phyloP scores from a whole-genome alignment of 768 basidiomycete genomes.

The Crassisporium funariophilum region DNA sequence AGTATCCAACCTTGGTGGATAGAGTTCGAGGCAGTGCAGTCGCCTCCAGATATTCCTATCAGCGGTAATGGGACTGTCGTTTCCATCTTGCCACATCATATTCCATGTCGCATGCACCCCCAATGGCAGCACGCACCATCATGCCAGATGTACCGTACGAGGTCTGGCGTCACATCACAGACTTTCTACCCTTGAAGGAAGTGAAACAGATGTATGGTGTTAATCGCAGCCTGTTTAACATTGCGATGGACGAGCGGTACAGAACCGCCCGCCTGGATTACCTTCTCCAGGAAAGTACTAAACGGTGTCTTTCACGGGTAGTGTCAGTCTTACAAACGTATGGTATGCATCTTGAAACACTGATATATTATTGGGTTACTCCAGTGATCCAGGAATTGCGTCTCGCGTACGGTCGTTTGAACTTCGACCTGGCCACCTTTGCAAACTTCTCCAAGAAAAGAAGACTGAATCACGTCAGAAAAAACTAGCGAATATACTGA shows the following conservation, averaged over 20 bases:
- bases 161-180: conserved; percentile 5
- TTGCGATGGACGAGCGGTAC: conserved; percentile 12
- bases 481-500: not conserved
- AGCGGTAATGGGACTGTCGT: too few species aligned
- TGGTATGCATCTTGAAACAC: too few species aligned
- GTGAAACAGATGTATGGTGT: conserved; percentile 5
- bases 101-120: too few species aligned
- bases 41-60: too few species aligned
- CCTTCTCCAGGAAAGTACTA: not conserved
- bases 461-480: not conserved
- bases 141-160: conserved; percentile 12
- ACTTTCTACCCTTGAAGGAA: conserved; percentile 7
- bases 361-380: too few species aligned
- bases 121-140: too few species aligned
- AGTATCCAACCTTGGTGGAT: too few species aligned
- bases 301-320: not conserved
- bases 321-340: not conserved
- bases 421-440: conserved; percentile 14
- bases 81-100: too few species aligned
- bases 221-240: conserved; percentile 9
- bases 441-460: conserved; percentile 6
- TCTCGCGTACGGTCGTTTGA: conserved; percentile 11
- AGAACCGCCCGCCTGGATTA: conserved; percentile 1
- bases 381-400: conserved; percentile 14
- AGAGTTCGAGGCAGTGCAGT: too few species aligned